phyloP scores from a whole-genome alignment of 2,329 filamentous ascomycete species.

The Drechslera avenae region DNA sequence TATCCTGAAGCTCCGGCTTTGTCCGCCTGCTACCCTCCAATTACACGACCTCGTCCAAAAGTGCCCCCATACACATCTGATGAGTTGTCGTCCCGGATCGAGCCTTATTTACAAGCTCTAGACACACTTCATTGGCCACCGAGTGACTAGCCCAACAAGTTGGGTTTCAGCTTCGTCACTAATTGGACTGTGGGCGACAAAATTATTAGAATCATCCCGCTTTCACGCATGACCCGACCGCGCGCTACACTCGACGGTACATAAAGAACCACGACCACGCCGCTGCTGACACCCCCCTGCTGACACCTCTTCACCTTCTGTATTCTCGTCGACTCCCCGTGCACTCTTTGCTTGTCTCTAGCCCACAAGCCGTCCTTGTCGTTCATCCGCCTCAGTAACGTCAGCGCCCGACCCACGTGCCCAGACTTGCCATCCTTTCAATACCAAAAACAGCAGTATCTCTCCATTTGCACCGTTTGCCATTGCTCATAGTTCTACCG shows the following conservation, averaged over 20 bases:
- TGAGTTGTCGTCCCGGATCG: conserved; percentile 47
- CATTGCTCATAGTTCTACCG: conserved; percentile 17
- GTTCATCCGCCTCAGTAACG: conserved; percentile 17
- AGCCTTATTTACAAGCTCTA: conserved; percentile 33
- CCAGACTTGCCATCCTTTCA: conserved; percentile 14
- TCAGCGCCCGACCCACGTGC: conserved; percentile 35
- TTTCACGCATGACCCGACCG: conserved; percentile 46
- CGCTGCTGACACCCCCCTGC: conserved; percentile 10
- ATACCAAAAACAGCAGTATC: conserved; percentile 19
- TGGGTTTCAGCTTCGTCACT: conserved; percentile 44
- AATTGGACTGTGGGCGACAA: conserved; percentile 41
- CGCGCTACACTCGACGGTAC: conserved; percentile 34
- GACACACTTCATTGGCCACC: conserved; percentile 37
- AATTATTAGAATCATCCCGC: conserved; percentile 41
- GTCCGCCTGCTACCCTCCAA: conserved; percentile 32
- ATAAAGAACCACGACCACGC: conserved; percentile 35
- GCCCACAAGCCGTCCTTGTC: conserved; percentile 27
- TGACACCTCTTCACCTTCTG: conserved; percentile 5
- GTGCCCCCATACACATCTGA: conserved; percentile 41
- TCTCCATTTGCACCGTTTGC: conserved; percentile 15
- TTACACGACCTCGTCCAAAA: conserved; percentile 24
- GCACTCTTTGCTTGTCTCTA: conserved; percentile 12
- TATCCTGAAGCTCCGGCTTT: conserved; percentile 18
- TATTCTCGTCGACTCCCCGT: not conserved
- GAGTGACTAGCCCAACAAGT: conserved; percentile 37